Evolutionary conservation across 495 filamentous ascomycete species (phyloP).

Genomic region (Podospora appendiculata): DNA sequence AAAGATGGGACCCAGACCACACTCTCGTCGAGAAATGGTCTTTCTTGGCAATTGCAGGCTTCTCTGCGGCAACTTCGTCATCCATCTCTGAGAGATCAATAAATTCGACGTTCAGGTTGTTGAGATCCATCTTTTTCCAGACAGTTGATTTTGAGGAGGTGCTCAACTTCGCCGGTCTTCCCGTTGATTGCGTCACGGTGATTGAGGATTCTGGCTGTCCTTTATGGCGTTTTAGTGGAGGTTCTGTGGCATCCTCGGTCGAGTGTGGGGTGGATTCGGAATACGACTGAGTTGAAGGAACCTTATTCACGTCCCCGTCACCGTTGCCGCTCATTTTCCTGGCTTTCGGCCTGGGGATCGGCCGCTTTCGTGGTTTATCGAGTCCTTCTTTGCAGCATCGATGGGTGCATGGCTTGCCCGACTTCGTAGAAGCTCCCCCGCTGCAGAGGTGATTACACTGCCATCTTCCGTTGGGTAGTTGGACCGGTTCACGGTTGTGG

Average conservation of each 20-base stretch:
- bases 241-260: no score
- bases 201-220: no score
- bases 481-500: slow-evolving; percentile 35
- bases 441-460: slow-evolving; percentile 72
- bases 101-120: slow-evolving; percentile 22
- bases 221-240: no score
- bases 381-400: slow-evolving; percentile 83
- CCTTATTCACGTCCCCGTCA: no score
- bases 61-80: slow-evolving; percentile 2
- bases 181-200: no score
- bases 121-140: neutral
- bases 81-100: slow-evolving; percentile 26
- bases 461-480: slow-evolving; percentile 77
- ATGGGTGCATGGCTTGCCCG: slow-evolving; percentile 46
- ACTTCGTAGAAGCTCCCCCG: slow-evolving; percentile 63
- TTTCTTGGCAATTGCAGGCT: neutral
- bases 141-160: neutral
- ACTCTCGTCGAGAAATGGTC: neutral
- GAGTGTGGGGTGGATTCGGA: no score
- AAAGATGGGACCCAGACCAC: no score
- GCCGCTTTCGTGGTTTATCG: slow-evolving; percentile 62
- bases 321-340: neutral
- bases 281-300: no score
- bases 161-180: neutral
- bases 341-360: slow-evolving; percentile 4